phyloP scores from a whole-genome alignment of 164 flowering plant species.

The Dillenia suffruticosa region DNA sequence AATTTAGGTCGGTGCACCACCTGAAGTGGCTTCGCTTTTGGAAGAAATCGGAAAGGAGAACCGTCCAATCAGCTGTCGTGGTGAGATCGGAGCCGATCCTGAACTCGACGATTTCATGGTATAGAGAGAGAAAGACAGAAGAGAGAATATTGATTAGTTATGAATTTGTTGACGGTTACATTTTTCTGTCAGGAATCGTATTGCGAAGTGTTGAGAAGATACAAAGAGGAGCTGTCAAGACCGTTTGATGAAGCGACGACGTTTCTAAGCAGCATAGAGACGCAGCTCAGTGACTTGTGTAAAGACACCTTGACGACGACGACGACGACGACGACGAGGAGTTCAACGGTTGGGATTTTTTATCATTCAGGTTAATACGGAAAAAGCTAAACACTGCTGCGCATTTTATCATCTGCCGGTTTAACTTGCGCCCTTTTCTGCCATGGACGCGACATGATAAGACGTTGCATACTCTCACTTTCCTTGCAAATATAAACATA shows the following conservation, averaged over 20 bases:
- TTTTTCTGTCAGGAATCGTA: conserved; percentile 29
- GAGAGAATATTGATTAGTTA: no score
- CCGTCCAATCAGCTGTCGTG: background rate
- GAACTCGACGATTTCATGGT: conserved; percentile 68
- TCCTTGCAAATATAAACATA: background rate
- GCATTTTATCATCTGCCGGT: background rate
- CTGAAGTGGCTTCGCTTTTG: conserved; percentile 37
- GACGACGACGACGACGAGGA: background rate
- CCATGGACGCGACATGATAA: background rate
- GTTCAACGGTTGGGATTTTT: background rate
- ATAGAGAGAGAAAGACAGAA: background rate
- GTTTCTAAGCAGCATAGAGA: conserved; percentile 33
- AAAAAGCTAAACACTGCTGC: background rate
- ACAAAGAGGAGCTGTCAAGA: conserved; percentile 33
- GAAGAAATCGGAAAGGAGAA: conserved; percentile 39
- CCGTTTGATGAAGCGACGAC: conserved; percentile 36
- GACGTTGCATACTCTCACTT: background rate
- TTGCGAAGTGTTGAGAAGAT: conserved; percentile 26
- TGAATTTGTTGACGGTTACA: background rate
- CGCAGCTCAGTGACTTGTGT: conserved; percentile 31
- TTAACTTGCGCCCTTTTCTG: background rate
- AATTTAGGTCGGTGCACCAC: conserved; percentile 55
- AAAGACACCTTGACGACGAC: conserved; percentile 13
- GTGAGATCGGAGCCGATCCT: conserved; percentile 43
- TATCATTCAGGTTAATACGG: conserved; percentile 17